These are phyloP conservation scores for Syzygium malaccense DNA, from an alignment of 441 rosid genomes.

Conservation along the genomic window DNA sequence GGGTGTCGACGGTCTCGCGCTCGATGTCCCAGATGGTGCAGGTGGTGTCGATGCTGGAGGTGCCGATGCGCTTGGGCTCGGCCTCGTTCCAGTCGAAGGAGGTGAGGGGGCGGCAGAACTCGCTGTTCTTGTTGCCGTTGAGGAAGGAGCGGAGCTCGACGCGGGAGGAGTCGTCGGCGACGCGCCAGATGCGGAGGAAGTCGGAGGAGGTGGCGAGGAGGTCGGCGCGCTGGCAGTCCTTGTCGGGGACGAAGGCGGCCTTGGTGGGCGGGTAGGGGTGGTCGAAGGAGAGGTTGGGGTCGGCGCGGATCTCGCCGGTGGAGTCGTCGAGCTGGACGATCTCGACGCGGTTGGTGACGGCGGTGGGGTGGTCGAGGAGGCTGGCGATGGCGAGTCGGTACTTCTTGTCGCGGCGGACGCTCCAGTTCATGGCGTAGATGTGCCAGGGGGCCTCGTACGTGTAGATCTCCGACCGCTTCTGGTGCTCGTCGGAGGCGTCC, in stretches of 20 bases:
- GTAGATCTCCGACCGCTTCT: conserved; percentile 90
- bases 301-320: conserved; percentile 94
- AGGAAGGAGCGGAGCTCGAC: conserved; percentile 65
- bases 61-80: conserved; percentile 79
- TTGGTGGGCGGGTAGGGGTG: conserved; percentile 90
- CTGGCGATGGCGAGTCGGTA: conserved; percentile 94
- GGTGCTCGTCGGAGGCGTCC: conserved; percentile 86
- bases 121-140: conserved; percentile 83
- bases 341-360: conserved; percentile 55
- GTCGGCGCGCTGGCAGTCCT: conserved; percentile 80
- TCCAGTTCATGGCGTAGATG: conserved; percentile 98
- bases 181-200: conserved; percentile 83
- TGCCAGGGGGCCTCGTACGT: conserved; percentile 96
- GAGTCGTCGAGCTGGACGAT: conserved; percentile 94
- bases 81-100: conserved; percentile 98
- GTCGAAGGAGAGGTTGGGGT: conserved; percentile 79
- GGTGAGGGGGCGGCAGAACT: conserved; percentile 82
- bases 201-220: conserved; percentile 89
- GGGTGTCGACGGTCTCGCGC: conserved; percentile 82
- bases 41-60: conserved; percentile 85
- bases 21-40: conserved; percentile 99
- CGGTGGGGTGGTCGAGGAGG: conserved; percentile 60
- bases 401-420: conserved; percentile 95
- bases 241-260: conserved; percentile 86
- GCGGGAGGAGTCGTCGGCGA: conserved; percentile 50